Percentiles rank a stretch among this genome's conserved stretches.
Evolutionary conservation across 768 basidiomycete species (phyloP).

Genomic region (Rhodocollybia butyracea): DNA sequence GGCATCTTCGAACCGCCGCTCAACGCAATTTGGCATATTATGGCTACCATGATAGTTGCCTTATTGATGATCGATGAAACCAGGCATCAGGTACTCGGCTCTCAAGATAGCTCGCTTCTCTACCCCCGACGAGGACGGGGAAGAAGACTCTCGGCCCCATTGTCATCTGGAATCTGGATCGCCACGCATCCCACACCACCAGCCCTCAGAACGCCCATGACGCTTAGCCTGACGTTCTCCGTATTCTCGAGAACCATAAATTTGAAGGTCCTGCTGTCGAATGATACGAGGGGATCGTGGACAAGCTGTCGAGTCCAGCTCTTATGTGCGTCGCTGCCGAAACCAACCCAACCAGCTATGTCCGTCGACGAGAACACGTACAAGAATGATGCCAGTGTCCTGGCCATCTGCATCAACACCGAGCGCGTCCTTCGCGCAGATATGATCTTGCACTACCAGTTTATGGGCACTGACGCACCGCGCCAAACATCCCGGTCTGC

Average conservation of each 20-base stretch:
- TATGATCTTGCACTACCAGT: slow-evolving; percentile 18
- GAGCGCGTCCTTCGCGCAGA: slow-evolving; percentile 19
- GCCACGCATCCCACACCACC: not conserved
- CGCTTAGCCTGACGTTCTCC: not conserved
- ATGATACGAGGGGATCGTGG: not conserved
- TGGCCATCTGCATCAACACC: slow-evolving; percentile 17
- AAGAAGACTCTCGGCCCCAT: not conserved
- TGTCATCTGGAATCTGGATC: not conserved
- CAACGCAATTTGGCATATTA: not conserved
- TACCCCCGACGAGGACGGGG: not conserved
- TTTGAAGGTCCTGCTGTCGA: not conserved
- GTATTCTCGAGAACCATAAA: not conserved
- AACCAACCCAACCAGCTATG: not conserved
- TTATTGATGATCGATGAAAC: not conserved
- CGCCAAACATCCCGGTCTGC: not conserved
- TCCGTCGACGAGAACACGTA: slow-evolving; percentile 20
- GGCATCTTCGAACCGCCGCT: not conserved
- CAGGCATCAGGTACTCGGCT: not conserved
- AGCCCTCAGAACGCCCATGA: not conserved
- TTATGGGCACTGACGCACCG: slow-evolving; percentile 10
- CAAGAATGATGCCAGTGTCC: slow-evolving; percentile 20
- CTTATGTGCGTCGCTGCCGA: not conserved
- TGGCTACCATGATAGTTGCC: not conserved
- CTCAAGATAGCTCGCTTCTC: not conserved
- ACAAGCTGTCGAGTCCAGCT: not conserved